Conservation (phyloP, 2,329 filamentous ascomycete genomes). For the Aureobasidium sp. region DNA sequence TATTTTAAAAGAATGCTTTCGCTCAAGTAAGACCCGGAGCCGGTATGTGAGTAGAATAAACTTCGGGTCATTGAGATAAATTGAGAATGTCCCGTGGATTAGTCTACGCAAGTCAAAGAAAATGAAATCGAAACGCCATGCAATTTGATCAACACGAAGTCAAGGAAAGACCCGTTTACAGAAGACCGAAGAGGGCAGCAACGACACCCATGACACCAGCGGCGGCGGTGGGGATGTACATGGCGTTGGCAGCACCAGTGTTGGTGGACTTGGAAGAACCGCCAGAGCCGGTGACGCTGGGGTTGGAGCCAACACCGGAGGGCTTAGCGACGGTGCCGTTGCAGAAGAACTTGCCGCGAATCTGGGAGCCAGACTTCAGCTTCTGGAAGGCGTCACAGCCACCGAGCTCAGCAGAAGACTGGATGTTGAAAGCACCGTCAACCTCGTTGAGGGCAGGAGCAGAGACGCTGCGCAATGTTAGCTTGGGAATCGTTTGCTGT, state of each 20-base stretch:
- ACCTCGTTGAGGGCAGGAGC: slow-evolving; percentile 51
- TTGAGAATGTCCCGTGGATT: slow-evolving; percentile 24
- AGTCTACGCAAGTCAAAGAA: slow-evolving; percentile 36
- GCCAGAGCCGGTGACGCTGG: slow-evolving; percentile 29
- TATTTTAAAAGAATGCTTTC: slow-evolving; percentile 14
- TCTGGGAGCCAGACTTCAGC: slow-evolving; percentile 33
- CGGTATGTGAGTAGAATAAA: slow-evolving; percentile 4
- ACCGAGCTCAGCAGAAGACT: slow-evolving; percentile 38
- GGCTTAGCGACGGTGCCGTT: slow-evolving; percentile 32
- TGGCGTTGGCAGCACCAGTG: slow-evolving; percentile 32
- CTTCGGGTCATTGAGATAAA: slow-evolving; percentile 9
- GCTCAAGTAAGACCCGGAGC: background rate
- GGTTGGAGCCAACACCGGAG: slow-evolving; percentile 30
- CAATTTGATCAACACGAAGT: slow-evolving; percentile 18
- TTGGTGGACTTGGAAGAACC: slow-evolving; percentile 18
- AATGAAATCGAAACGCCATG: slow-evolving; percentile 31
- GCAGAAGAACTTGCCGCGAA: slow-evolving; percentile 41
- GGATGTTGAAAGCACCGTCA: slow-evolving; percentile 45
- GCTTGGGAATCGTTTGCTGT: slow-evolving; percentile 12
- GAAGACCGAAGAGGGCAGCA: slow-evolving; percentile 40
- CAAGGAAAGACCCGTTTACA: slow-evolving; percentile 31
- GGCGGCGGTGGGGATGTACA: slow-evolving; percentile 35
- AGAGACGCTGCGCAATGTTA: slow-evolving; percentile 52
- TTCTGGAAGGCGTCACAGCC: slow-evolving; percentile 37
- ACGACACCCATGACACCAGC: slow-evolving; percentile 41